Base-by-base conservation (phyloP, 495 filamentous ascomycete genomes). In the Penicillium pulvis region DNA sequence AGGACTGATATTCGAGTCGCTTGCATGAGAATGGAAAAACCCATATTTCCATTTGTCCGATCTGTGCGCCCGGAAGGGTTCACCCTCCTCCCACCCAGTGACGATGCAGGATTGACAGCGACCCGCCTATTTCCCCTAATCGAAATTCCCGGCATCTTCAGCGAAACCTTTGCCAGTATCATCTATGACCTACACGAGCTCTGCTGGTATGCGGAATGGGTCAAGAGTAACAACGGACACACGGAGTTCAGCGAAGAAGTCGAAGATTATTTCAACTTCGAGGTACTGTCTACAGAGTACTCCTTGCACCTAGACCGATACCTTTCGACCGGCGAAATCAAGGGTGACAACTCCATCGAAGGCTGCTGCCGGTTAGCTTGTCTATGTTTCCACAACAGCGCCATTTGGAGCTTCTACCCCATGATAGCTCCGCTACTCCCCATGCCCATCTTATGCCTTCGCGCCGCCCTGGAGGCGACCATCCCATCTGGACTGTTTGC, bases 271-370 rank as follows among this genome's bases (percentile, higher is more conserved):
- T 80, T 75, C 63, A 80, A 80, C 54, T 75, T 71, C 24, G 77
- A 80, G 60, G 76, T 78, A 8, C 64, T 78, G 12, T 73, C 71
- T 49, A 69, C 76, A 31, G 77, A 80, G 57, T 78, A 80, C 55
- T 62, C 69, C 8, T 72, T 80, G 2, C 71, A 76, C 55, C 56
- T 51, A 46, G 77, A 79, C 55, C 75, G 77, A 11, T 89, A 86
- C 62, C 86, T 83, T 0, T 72, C 84, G 33, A 85, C 84, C 51
- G 85, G 85, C 43, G 83, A 83, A 16, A 77, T 84, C 10, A 83
- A 81, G 52, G 85, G 84, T 10, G 77, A 80, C 56, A 69, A 72
- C 57, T 71, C 71, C 8, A 77, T 79, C 61, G 75, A 79, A 54
- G 77, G 77, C 50, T 74, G 73, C 57, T 66, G 68, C 26, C 77